These are phyloP conservation scores for Meyerozyma guilliermondii DNA, from an alignment of 1,139 yeast species.

Conservation along the genomic window DNA sequence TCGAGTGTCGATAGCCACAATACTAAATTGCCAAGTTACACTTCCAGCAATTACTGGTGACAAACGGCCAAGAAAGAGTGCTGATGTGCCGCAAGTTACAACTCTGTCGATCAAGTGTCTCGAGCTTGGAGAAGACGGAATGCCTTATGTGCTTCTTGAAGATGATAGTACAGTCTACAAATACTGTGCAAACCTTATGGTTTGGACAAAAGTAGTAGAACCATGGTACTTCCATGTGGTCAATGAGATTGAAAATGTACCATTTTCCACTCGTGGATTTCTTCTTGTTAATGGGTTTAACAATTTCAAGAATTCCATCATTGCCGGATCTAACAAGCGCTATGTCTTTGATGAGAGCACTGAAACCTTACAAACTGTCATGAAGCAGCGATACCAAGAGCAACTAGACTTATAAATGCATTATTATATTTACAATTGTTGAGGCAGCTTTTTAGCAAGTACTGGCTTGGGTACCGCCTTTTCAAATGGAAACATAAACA, in stretches of 20 bases:
- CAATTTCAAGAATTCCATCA: conserved; percentile 18
- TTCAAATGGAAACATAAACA: conserved; percentile 26
- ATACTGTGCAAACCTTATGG: conserved; percentile 32
- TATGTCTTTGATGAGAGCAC: conserved; percentile 17
- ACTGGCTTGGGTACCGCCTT: conserved; percentile 19
- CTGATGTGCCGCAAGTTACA: conserved; percentile 11
- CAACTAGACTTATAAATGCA: conserved; percentile 2
- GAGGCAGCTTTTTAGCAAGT: background rate
- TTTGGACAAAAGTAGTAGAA: conserved; percentile 46
- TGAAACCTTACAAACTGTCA: conserved; percentile 17
- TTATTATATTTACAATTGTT: background rate
- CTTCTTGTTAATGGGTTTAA: conserved; percentile 10
- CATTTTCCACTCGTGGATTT: background rate
- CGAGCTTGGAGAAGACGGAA: conserved; percentile 33
- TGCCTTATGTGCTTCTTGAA: conserved; percentile 37
- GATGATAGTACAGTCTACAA: conserved; percentile 33
- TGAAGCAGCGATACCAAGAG: conserved; percentile 21
- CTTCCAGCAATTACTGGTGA: background rate
- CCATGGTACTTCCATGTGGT: conserved; percentile 39
- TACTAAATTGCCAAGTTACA: conserved; percentile 30
- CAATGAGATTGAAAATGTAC: conserved; percentile 4
- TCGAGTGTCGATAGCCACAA: conserved; percentile 48
- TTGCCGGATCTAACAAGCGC: conserved; percentile 15
- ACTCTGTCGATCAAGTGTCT: conserved; percentile 25
- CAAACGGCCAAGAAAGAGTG: conserved; percentile 11